Percentiles rank a stretch among this genome's conserved stretches.
Conservation (phyloP, 768 basidiomycete species). For the Russula earlei region DNA sequence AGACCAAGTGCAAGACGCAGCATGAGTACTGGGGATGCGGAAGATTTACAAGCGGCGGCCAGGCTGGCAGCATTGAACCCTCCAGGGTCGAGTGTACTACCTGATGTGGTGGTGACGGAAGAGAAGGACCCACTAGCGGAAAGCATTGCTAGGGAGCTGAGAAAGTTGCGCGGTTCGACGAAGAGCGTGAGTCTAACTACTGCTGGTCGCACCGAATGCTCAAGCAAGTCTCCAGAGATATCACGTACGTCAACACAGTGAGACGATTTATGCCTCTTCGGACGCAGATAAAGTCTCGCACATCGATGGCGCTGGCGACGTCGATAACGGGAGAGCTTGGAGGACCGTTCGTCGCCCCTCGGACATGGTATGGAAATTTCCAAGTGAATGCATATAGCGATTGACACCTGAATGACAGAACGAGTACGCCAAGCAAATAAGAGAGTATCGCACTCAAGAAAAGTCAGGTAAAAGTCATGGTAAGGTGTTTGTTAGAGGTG, state of each 20-base stretch:
- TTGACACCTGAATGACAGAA: constrained; percentile 44
- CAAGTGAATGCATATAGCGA: neutral
- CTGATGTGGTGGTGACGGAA: constrained; percentile 33
- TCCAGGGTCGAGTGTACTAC: constrained; percentile 27
- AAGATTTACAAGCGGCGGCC: constrained; percentile 26
- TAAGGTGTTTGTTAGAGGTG: constrained; percentile 92
- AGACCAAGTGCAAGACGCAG: constrained; percentile 58
- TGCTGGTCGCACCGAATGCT: constrained; percentile 3
- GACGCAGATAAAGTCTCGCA: constrained; percentile 66
- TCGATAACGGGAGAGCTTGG: constrained; percentile 81
- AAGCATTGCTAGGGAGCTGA: constrained; percentile 66
- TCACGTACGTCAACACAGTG: constrained; percentile 66
- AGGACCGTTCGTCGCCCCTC: constrained; percentile 79
- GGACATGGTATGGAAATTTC: constrained; percentile 63
- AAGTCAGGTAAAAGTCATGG: constrained; percentile 75
- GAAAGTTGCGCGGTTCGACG: constrained; percentile 40
- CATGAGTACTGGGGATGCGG: constrained; percentile 70
- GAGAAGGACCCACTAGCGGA: constrained; percentile 51
- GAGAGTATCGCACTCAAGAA: constrained; percentile 67
- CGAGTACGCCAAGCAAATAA: constrained; percentile 87
- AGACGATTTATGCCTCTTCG: constrained; percentile 66
- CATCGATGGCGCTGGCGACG: constrained; percentile 65
- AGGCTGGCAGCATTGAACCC: constrained; percentile 28
- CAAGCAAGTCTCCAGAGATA: constrained; percentile 48
- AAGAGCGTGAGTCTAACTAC: constrained; percentile 33